Percentiles rank a stretch among this genome's conserved stretches.
Evolutionary conservation across 2,329 filamentous ascomycete genomes (phyloP).

Genomic region (Fusarium veterinarium): DNA sequence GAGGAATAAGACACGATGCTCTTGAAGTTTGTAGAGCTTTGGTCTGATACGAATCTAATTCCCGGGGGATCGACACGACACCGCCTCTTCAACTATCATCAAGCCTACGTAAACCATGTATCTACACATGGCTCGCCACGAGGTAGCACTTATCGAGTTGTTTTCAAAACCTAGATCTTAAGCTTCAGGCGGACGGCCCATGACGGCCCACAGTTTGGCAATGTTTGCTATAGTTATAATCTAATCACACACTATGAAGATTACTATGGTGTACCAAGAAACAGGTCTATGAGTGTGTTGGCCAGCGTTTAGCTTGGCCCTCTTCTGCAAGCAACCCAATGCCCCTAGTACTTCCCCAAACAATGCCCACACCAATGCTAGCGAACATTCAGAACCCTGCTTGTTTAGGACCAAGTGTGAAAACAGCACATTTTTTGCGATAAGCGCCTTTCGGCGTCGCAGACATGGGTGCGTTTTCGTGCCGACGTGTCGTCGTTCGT

Average conservation of each 20-base stretch:
- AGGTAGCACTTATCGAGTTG: not conserved
- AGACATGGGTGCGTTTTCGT: not conserved
- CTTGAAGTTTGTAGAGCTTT: conserved; percentile 17
- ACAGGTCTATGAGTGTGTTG: not conserved
- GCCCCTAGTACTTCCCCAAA: not conserved
- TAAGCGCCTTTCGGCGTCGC: not conserved
- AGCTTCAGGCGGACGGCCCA: conserved; percentile 7
- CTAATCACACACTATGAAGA: conserved; percentile 20
- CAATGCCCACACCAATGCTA: accelerated
- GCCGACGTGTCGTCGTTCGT: accelerated
- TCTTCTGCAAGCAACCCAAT: not conserved
- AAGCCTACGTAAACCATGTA: conserved; percentile 20
- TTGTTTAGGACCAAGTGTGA: not conserved
- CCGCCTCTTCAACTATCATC: conserved; percentile 24
- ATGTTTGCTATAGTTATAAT: conserved; percentile 9
- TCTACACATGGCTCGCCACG: not conserved
- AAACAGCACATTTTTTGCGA: too few species aligned
- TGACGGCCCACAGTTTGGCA: not conserved
- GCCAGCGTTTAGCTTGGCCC: not conserved
- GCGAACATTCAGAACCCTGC: not conserved
- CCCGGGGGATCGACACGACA: conserved; percentile 15
- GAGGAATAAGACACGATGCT: conserved; percentile 7
- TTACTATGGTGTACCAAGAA: not conserved
- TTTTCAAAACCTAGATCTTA: conserved; percentile 19
- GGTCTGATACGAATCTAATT: conserved; percentile 14